phyloP scores from a whole-genome alignment of 148 eudicot species.

The Fagopyrum tataricum region DNA sequence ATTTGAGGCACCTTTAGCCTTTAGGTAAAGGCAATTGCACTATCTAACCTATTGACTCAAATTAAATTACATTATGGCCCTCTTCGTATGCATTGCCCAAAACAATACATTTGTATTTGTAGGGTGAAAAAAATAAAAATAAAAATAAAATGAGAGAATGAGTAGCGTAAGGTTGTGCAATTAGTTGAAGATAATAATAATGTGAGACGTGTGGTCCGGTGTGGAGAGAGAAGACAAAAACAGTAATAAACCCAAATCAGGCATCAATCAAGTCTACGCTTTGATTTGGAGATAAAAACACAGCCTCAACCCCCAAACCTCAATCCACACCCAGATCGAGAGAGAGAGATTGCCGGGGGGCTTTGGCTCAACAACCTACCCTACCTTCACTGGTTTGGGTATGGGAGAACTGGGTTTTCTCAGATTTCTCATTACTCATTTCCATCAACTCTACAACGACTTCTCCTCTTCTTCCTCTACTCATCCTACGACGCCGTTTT shows the following conservation, averaged over 20 bases:
- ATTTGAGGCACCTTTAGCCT: background rate
- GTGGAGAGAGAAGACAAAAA: background rate
- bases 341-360: background rate
- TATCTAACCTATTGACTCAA: background rate
- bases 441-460: constrained; percentile 48
- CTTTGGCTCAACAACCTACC: background rate
- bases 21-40: background rate
- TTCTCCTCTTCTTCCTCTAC: constrained; percentile 28
- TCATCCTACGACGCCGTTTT: constrained; percentile 14
- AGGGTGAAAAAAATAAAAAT: no score
- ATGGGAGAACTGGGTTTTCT: constrained; percentile 37
- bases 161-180: background rate
- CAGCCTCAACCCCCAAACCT: background rate
- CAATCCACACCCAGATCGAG: background rate
- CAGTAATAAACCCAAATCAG: background rate
- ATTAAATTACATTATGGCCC: background rate
- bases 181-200: background rate
- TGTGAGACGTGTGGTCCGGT: background rate
- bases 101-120: no score
- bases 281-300: background rate
- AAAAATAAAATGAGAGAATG: background rate
- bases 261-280: background rate
- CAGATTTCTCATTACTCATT: constrained; percentile 61
- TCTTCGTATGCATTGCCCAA: no score
- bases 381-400: background rate